A percentile compares a stretch with the other conserved stretches of the same genome.
Conservation (phyloP, 345 rosid genomes). For the Viola odorata region DNA sequence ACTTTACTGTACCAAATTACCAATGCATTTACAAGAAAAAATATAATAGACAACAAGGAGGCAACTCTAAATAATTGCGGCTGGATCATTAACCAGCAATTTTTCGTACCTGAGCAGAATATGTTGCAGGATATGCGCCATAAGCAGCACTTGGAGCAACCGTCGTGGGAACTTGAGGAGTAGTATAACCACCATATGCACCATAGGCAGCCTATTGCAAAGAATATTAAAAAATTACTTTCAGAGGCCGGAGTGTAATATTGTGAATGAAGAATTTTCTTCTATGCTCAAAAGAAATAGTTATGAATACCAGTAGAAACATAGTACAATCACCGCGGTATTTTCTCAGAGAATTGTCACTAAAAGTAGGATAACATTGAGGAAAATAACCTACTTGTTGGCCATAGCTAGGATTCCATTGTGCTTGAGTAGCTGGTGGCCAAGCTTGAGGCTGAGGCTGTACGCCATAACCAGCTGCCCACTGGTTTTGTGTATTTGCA, state of each 20-base stretch:
- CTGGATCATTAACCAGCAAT: background rate
- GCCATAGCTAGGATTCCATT: conserved; percentile 70
- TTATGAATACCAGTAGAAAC: too few species aligned
- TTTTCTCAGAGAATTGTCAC: too few species aligned
- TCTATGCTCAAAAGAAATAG: background rate
- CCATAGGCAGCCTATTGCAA: conserved; percentile 61
- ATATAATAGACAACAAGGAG: background rate
- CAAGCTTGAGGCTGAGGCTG: conserved; percentile 94
- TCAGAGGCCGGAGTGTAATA: background rate
- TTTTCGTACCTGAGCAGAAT: conserved; percentile 70
- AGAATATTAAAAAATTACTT: background rate
- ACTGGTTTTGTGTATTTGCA: conserved; percentile 67
- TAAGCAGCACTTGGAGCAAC: conserved; percentile 63
- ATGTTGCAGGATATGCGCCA: conserved; percentile 72
- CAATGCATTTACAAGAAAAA: background rate
- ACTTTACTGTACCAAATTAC: too few species aligned
- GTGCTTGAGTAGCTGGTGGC: conserved; percentile 69
- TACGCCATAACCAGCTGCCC: conserved; percentile 71
- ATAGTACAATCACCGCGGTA: background rate
- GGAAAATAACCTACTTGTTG: conserved; percentile 47
- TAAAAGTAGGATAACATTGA: background rate
- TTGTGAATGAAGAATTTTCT: background rate
- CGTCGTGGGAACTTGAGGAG: conserved; percentile 63
- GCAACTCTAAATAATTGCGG: background rate
- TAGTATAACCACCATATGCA: conserved; percentile 60